phyloP scores from a whole-genome alignment of 2,329 filamentous ascomycete species.

The Dothideomycetes sp. region DNA sequence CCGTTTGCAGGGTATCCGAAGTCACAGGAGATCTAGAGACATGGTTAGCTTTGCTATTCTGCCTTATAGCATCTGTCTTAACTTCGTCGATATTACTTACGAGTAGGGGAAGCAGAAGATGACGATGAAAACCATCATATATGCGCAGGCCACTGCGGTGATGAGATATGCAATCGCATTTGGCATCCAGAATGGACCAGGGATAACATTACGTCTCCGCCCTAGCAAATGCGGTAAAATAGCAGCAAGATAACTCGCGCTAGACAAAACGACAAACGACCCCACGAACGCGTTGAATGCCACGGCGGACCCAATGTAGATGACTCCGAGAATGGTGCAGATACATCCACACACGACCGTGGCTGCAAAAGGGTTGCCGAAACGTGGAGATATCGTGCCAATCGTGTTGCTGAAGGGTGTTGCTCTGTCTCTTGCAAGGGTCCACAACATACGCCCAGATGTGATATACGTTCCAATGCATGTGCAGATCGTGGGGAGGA shows the following conservation, averaged over 20 bases:
- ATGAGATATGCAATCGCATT: slow-evolving; percentile 37
- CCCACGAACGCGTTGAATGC: slow-evolving; percentile 59
- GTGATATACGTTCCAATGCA: slow-evolving; percentile 49
- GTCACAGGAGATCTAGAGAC: slow-evolving; percentile 16
- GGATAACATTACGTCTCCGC: slow-evolving; percentile 31
- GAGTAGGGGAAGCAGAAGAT: slow-evolving; percentile 49
- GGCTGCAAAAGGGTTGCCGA: slow-evolving; percentile 44
- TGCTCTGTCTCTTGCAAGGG: slow-evolving; percentile 38
- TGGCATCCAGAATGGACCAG: slow-evolving; percentile 49
- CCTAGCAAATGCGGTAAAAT: slow-evolving; percentile 42
- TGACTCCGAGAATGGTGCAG: slow-evolving; percentile 47
- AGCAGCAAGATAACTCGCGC: slow-evolving; percentile 50
- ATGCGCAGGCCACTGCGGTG: slow-evolving; percentile 42
- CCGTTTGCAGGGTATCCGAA: slow-evolving; percentile 13
- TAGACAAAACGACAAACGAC: slow-evolving; percentile 44
- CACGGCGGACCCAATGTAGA: slow-evolving; percentile 55
- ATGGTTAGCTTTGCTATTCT: too few relatives aligned
- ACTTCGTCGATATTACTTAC: slow-evolving; percentile 6
- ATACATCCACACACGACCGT: slow-evolving; percentile 40
- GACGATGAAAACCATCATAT: slow-evolving; percentile 50
- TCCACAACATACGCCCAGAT: slow-evolving; percentile 52
- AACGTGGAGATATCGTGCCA: slow-evolving; percentile 33
- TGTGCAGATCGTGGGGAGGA: slow-evolving; percentile 39
- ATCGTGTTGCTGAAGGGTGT: slow-evolving; percentile 42
- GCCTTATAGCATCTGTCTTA: too few relatives aligned